Percentiles rank a stretch among this genome's conserved stretches.
Evolutionary conservation across 2,329 filamentous ascomycete species (phyloP).

Genomic region (Podosphaera xanthii): DNA sequence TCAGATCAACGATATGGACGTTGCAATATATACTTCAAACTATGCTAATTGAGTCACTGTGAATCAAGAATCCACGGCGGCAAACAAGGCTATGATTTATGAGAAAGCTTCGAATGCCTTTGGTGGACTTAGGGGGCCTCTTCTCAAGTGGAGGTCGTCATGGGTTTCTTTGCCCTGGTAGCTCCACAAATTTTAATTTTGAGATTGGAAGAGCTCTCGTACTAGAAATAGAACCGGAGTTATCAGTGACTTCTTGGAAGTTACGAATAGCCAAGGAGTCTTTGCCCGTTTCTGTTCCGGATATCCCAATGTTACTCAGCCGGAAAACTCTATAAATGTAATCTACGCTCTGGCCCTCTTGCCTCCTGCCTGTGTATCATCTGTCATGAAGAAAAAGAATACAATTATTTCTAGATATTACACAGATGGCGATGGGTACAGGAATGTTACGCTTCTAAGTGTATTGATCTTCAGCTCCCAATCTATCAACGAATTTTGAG

Average conservation of each 20-base stretch:
- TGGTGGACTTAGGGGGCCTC: slow-evolving; percentile 14
- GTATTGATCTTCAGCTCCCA: slow-evolving; percentile 12
- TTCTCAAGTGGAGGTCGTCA: slow-evolving; percentile 18
- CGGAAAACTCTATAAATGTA: not conserved
- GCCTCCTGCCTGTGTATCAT: slow-evolving; percentile 11
- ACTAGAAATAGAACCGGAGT: slow-evolving; percentile 18
- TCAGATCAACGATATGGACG: slow-evolving; percentile 33
- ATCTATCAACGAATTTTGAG: slow-evolving; percentile 11
- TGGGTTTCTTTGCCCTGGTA: slow-evolving; percentile 19
- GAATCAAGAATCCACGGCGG: slow-evolving; percentile 20
- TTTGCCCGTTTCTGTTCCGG: slow-evolving; percentile 11
- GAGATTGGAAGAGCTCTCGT: slow-evolving; percentile 18
- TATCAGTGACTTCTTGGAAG: slow-evolving; percentile 16
- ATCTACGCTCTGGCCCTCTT: slow-evolving; percentile 1
- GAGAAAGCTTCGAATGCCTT: slow-evolving; percentile 13
- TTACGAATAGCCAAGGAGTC: slow-evolving; percentile 13
- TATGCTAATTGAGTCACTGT: slow-evolving; percentile 19
- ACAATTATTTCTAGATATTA: slow-evolving; percentile 13
- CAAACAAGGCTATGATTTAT: slow-evolving; percentile 22
- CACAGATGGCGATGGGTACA: slow-evolving; percentile 10
- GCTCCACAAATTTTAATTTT: slow-evolving; percentile 19
- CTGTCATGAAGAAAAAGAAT: slow-evolving; percentile 11
- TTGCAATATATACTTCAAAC: slow-evolving; percentile 24
- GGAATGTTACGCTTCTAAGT: slow-evolving; percentile 15
- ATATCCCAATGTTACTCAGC: not conserved